Conservation (phyloP, 208 protist genomes). For the Paratrypanosoma confusum region DNA sequence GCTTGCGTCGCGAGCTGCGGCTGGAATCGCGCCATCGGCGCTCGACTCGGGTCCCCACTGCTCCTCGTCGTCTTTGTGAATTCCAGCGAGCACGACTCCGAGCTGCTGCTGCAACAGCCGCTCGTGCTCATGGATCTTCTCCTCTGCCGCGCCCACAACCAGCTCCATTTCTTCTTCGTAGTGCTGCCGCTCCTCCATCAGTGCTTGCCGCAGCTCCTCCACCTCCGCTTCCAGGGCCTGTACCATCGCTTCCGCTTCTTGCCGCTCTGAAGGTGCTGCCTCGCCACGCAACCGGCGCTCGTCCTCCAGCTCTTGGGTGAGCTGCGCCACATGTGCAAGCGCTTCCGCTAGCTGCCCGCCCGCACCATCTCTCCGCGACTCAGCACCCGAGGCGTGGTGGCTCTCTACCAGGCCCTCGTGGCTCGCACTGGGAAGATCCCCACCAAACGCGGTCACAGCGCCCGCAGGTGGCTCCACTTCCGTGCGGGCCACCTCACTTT, state of each 20-base stretch:
- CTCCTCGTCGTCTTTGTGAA: neutral
- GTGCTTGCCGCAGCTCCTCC: conserved; percentile 5
- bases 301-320: neutral
- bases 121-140: conserved; percentile 42
- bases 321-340: neutral
- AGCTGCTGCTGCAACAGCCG: conserved; percentile 18
- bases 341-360: neutral
- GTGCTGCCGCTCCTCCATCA: conserved; percentile 3
- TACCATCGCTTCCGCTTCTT: conserved; percentile 19
- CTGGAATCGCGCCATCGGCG: neutral
- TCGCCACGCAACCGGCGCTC: neutral
- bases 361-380: neutral
- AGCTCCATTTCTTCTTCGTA: conserved; percentile 48
- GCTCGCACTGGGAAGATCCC: no score
- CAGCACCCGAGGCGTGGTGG: neutral
- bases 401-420: no score
- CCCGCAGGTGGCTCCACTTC: no score
- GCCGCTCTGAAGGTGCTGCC: neutral
- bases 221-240: conserved; percentile 24
- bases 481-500: no score
- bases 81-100: conserved; percentile 3
- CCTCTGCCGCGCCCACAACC: conserved; percentile 30
- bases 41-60: neutral
- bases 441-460: no score
- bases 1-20: neutral